Conservation (phyloP, 352 stramenopile species). For the Globisporangium spiculum region DNA sequence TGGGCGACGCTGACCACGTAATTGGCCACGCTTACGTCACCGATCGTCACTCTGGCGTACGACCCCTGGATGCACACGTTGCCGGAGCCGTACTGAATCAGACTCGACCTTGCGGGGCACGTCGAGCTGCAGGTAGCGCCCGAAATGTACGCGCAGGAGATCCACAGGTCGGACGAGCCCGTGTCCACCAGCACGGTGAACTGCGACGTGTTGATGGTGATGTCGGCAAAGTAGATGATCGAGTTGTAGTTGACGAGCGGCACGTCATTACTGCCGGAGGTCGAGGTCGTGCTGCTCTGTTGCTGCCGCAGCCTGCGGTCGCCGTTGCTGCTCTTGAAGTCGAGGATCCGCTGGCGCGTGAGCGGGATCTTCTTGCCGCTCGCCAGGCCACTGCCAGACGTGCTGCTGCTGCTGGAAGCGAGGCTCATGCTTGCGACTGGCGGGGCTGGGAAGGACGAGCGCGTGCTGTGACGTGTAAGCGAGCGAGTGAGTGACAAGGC, state of each 20-base stretch:
- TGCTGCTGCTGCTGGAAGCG: background rate
- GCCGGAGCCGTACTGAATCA: constrained; percentile 67
- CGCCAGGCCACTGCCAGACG: background rate
- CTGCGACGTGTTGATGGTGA: constrained; percentile 36
- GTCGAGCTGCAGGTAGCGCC: constrained; percentile 32
- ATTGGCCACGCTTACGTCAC: constrained; percentile 34
- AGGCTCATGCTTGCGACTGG: constrained; percentile 1
- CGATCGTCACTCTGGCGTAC: constrained; percentile 40
- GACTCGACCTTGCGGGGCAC: constrained; percentile 36
- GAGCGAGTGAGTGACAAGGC: background rate
- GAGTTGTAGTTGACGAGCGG: constrained; percentile 41
- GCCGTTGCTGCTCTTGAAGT: constrained; percentile 11
- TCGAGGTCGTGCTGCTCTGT: background rate
- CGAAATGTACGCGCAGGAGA: constrained; percentile 60
- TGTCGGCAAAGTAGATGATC: constrained; percentile 63
- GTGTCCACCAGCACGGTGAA: constrained; percentile 71
- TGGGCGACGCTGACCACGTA: constrained; percentile 63
- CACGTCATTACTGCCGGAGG: constrained; percentile 1
- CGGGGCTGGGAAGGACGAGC: background rate
- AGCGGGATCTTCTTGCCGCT: constrained; percentile 17
- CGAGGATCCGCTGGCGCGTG: constrained; percentile 15
- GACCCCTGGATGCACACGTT: constrained; percentile 56
- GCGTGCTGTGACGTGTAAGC: too few relatives aligned
- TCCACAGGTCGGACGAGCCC: constrained; percentile 75
- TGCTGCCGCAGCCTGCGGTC: constrained; percentile 1